Conservation (phyloP, 1,139 yeast genomes). For the Kurtzmaniella natalensis region DNA sequence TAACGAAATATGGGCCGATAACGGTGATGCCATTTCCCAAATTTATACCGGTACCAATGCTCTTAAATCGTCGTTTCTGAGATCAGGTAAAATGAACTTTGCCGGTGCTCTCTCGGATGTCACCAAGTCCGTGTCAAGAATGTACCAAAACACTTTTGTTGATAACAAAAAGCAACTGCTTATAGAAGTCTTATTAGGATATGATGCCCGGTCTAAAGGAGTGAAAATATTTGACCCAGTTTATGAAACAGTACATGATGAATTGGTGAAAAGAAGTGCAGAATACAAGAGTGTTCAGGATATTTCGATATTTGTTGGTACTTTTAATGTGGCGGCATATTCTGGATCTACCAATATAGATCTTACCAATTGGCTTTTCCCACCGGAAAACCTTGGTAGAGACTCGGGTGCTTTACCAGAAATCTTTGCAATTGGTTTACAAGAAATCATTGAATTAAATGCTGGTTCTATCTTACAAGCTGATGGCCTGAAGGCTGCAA, state of each 20-base stretch:
- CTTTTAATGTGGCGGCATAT: conserved; percentile 86
- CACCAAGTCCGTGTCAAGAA: conserved; percentile 89
- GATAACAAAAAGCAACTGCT: conserved; percentile 87
- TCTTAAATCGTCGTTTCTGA: conserved; percentile 84
- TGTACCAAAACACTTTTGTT: conserved; percentile 93
- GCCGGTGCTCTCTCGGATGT: conserved; percentile 97
- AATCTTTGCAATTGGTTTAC: conserved; percentile 81
- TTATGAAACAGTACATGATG: conserved; percentile 69
- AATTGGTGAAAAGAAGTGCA: conserved; percentile 46
- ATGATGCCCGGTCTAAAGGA: conserved; percentile 60
- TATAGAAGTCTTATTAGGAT: conserved; percentile 81
- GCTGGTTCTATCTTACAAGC: conserved; percentile 78
- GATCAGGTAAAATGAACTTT: conserved; percentile 92
- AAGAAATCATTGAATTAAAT: conserved; percentile 86
- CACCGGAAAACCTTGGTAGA: conserved; percentile 44
- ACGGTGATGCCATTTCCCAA: conserved; percentile 95
- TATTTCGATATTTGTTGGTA: conserved; percentile 72
- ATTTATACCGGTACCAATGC: conserved; percentile 98
- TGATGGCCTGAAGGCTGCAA: conserved; percentile 57
- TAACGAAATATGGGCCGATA: conserved; percentile 92
- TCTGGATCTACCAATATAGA: conserved; percentile 46
- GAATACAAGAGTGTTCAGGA: conserved; percentile 59
- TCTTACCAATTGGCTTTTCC: conserved; percentile 78
- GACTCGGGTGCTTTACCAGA: conserved; percentile 48
- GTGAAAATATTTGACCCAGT: conserved; percentile 86